Percentiles rank a stretch among this genome's conserved stretches.
Evolutionary conservation across 306 rosid genomes (phyloP).

Genomic region (Amphicarpaea edgeworthii): DNA sequence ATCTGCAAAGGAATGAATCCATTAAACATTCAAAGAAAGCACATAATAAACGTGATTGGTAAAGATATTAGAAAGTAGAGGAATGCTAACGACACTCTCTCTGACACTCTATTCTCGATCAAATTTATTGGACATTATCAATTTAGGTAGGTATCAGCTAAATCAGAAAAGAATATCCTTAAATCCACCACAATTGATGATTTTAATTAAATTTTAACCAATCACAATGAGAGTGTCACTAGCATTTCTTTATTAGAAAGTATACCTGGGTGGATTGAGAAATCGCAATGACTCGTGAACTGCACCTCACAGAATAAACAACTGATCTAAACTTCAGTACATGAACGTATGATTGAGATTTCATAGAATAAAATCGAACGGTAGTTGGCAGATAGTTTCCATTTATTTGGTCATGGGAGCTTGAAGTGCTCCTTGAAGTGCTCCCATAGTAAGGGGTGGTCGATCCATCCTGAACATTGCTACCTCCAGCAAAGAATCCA

Average conservation of each 20-base stretch:
- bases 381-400: constrained; percentile 74
- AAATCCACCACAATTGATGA: too few species aligned
- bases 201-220: too few species aligned
- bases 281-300: constrained; percentile 83
- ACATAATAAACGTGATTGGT: constrained; percentile 14
- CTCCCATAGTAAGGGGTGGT: constrained; percentile 56
- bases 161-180: too few species aligned
- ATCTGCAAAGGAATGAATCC: constrained; percentile 63
- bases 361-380: constrained; percentile 84
- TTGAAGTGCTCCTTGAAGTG: constrained; percentile 58
- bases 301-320: constrained; percentile 89
- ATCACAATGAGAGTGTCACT: too few species aligned
- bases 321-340: constrained; percentile 88
- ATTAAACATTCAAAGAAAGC: constrained; percentile 36
- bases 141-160: too few species aligned
- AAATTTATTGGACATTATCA: too few species aligned
- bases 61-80: constrained; percentile 13
- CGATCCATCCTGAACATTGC: constrained; percentile 61
- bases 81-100: too few species aligned
- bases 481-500: constrained; percentile 69
- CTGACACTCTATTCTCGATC: too few species aligned
- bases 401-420: constrained; percentile 64
- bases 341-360: constrained; percentile 81
- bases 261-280: constrained; percentile 88
- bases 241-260: constrained; percentile 22